Evolutionary conservation across 768 basidiomycete genomes (phyloP).

Genomic region (Hemileccinum impolitum): DNA sequence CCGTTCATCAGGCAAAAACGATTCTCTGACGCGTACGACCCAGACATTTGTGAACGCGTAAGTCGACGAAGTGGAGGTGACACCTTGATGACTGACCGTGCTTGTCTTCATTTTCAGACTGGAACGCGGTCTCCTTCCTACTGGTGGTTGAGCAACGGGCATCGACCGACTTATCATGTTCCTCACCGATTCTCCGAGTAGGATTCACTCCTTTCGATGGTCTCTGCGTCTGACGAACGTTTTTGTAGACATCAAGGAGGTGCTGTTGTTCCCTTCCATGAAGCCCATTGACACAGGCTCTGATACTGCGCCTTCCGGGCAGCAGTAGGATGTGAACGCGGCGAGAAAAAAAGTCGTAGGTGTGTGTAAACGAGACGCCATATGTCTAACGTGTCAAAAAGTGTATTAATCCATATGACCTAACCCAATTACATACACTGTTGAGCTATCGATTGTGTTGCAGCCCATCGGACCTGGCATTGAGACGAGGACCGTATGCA

Average conservation of each 20-base stretch:
- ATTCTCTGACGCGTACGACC: not conserved
- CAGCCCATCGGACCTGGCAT: too few relatives aligned
- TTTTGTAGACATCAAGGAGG: constrained; percentile 87
- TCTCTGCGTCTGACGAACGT: constrained; percentile 2
- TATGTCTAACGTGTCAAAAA: too few relatives aligned
- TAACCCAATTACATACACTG: too few relatives aligned
- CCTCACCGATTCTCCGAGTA: too few relatives aligned
- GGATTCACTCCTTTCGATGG: constrained; percentile 22
- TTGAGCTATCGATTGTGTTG: too few relatives aligned
- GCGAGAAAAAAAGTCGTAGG: constrained; percentile 26
- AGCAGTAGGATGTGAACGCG: constrained; percentile 3
- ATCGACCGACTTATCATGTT: too few relatives aligned
- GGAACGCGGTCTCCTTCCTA: constrained; percentile 96
- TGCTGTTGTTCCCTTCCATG: constrained; percentile 96
- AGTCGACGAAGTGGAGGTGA: constrained; percentile 27
- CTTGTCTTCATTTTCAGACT: constrained; percentile 61
- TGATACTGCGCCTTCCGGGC: constrained; percentile 29
- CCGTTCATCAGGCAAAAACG: too few relatives aligned
- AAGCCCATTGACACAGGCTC: constrained; percentile 66
- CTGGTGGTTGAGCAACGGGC: constrained; percentile 96
- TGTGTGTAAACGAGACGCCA: too few relatives aligned
- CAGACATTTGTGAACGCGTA: constrained; percentile 87
- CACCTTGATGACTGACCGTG: not conserved
- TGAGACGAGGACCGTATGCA: too few relatives aligned
- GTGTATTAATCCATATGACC: too few relatives aligned